phyloP scores from a whole-genome alignment of 176 grass and related monocot genomes.

The maize (Zea mays) region DNA sequence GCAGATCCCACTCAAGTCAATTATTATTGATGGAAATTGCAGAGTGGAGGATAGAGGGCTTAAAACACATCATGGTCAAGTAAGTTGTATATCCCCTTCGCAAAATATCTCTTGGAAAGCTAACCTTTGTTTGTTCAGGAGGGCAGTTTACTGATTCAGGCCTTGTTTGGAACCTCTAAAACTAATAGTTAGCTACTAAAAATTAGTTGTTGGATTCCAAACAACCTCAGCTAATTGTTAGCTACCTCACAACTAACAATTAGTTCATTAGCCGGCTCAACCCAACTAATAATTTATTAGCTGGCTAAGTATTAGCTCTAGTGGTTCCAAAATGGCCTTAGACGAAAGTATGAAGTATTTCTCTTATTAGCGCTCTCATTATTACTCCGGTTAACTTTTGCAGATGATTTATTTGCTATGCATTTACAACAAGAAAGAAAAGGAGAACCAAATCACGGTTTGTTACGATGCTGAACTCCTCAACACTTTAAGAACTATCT shows the following conservation, averaged over 20 bases:
- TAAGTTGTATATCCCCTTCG: conserved; percentile 42
- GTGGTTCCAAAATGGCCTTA: no score
- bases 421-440: conserved; percentile 94
- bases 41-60: conserved; percentile 95
- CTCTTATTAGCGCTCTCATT: neutral
- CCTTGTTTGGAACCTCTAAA: no score
- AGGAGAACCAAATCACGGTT: conserved; percentile 81
- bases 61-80: conserved; percentile 94
- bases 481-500: neutral
- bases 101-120: neutral
- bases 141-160: neutral
- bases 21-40: conserved; percentile 89
- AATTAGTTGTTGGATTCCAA: no score
- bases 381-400: conserved; percentile 36
- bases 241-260: no score
- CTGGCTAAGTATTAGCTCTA: no score
- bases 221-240: no score
- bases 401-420: conserved; percentile 95
- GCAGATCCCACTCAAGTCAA: conserved; percentile 67
- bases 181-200: no score
- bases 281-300: no score
- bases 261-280: no score
- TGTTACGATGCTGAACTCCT: conserved; percentile 33
- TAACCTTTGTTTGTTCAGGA: conserved; percentile 12
- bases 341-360: neutral